Evolutionary conservation across 2,329 filamentous ascomycete genomes (phyloP).

Genomic region (Furcasterigmium sp.): DNA sequence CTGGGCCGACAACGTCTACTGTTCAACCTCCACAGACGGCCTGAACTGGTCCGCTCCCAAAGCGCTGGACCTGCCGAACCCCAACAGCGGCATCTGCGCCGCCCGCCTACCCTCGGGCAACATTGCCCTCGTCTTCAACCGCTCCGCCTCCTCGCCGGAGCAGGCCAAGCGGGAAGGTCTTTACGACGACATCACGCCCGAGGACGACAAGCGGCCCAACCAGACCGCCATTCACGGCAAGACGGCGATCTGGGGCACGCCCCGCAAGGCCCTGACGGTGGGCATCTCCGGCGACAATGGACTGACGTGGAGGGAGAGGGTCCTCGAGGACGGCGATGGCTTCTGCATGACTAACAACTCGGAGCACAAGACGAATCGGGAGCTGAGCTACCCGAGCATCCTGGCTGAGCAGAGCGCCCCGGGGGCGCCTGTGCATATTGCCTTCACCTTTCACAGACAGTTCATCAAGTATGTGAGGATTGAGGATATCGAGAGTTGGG

Average conservation of each 20-base stretch:
- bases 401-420: slow-evolving; percentile 16
- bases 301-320: slow-evolving; percentile 26
- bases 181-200: slow-evolving; percentile 38
- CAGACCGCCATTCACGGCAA: slow-evolving; percentile 28
- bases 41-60: slow-evolving; percentile 29
- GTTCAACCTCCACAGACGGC: slow-evolving; percentile 31
- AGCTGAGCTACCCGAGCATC: slow-evolving; percentile 39
- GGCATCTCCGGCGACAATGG: slow-evolving; percentile 29
- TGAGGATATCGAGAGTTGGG: slow-evolving; percentile 18
- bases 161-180: slow-evolving; percentile 30
- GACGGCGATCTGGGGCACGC: slow-evolving; percentile 37
- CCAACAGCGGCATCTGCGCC: slow-evolving; percentile 34
- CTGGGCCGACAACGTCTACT: slow-evolving; percentile 37
- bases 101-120: slow-evolving; percentile 28
- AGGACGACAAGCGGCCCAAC: slow-evolving; percentile 30
- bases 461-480: slow-evolving; percentile 33
- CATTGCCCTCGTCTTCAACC: slow-evolving; percentile 33
- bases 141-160: slow-evolving; percentile 25
- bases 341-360: slow-evolving; percentile 41
- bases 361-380: slow-evolving; percentile 31
- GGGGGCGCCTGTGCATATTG: slow-evolving; percentile 23
- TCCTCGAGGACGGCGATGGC: slow-evolving; percentile 37
- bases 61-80: slow-evolving; percentile 31
- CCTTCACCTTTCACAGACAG: slow-evolving; percentile 36
- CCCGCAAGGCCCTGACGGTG: slow-evolving; percentile 26